These are phyloP conservation scores for Isatis lusitanica DNA, from an alignment of 441 rosid genomes.

Conservation along the genomic window DNA sequence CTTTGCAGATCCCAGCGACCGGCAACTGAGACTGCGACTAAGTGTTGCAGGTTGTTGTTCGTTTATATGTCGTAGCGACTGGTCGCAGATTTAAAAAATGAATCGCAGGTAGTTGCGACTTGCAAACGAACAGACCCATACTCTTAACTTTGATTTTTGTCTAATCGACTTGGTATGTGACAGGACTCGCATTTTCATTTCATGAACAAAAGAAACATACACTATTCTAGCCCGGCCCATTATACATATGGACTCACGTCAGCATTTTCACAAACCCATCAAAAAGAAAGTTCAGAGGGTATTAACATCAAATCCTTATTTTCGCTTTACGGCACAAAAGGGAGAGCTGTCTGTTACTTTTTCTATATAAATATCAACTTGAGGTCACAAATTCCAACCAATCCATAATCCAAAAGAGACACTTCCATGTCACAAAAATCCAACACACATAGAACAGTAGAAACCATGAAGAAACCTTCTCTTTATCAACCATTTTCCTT, in stretches of 20 bases:
- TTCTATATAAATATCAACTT: slow-evolving; percentile 12
- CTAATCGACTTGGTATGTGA: too few species aligned
- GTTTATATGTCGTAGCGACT: too few species aligned
- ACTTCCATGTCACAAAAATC: slow-evolving; percentile 14
- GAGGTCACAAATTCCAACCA: slow-evolving; percentile 23
- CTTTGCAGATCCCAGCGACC: too few species aligned
- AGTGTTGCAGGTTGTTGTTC: too few species aligned
- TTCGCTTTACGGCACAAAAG: slow-evolving; percentile 1
- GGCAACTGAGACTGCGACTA: too few species aligned
- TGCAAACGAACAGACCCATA: too few species aligned
- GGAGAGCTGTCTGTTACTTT: background rate
- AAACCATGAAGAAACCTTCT: slow-evolving; percentile 32
- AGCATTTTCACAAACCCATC: background rate
- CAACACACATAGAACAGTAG: background rate
- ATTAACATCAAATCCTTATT: background rate
- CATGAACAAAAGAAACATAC: background rate
- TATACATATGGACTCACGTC: background rate
- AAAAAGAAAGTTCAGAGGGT: background rate
- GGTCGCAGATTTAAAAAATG: too few species aligned
- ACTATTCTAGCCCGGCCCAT: slow-evolving; percentile 8
- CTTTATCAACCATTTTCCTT: slow-evolving; percentile 23
- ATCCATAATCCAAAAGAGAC: slow-evolving; percentile 11
- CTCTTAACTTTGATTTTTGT: too few species aligned
- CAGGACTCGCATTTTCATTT: background rate
- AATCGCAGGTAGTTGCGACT: too few species aligned